Evolutionary conservation across 169 alveolate species (phyloP).

Genomic region (Babesia bovis): DNA sequence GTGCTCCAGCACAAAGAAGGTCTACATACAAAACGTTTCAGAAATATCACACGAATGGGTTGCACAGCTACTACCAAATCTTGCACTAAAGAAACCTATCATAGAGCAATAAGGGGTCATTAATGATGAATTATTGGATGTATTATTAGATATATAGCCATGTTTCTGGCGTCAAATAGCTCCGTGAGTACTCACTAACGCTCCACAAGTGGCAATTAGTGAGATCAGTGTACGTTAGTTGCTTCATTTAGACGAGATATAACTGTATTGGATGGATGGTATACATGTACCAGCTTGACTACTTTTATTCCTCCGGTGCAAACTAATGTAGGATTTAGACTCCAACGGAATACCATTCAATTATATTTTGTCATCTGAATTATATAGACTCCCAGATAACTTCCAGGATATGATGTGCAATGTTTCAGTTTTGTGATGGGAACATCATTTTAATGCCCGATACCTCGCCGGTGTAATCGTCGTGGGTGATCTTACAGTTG

Average conservation of each 20-base stretch:
- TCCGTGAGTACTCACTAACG: too few species aligned
- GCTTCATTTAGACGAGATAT: too few species aligned
- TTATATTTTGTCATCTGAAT: too few species aligned
- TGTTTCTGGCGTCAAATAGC: too few species aligned
- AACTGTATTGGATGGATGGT: too few species aligned
- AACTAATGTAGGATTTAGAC: too few species aligned
- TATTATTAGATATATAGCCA: too few species aligned
- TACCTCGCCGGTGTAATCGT: slow-evolving; percentile 28
- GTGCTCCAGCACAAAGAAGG: slow-evolving; percentile 47
- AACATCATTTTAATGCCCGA: slow-evolving; percentile 21
- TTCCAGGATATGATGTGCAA: background rate
- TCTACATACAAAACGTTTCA: slow-evolving; percentile 50
- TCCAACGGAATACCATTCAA: too few species aligned
- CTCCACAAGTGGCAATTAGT: background rate
- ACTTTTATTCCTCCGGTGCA: background rate
- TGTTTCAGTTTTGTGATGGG: too few species aligned
- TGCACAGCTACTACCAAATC: slow-evolving; percentile 28
- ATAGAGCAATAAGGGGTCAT: background rate
- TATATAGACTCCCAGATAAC: background rate
- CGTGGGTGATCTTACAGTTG: slow-evolving; percentile 5
- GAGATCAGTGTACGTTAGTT: too few species aligned
- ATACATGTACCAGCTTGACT: too few species aligned
- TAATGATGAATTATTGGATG: background rate
- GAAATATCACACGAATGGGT: slow-evolving; percentile 63
- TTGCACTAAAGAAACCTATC: background rate